These are phyloP conservation scores for Sequoia sempervirens DNA, from an alignment of 75 land plant species.

Conservation along the genomic window DNA sequence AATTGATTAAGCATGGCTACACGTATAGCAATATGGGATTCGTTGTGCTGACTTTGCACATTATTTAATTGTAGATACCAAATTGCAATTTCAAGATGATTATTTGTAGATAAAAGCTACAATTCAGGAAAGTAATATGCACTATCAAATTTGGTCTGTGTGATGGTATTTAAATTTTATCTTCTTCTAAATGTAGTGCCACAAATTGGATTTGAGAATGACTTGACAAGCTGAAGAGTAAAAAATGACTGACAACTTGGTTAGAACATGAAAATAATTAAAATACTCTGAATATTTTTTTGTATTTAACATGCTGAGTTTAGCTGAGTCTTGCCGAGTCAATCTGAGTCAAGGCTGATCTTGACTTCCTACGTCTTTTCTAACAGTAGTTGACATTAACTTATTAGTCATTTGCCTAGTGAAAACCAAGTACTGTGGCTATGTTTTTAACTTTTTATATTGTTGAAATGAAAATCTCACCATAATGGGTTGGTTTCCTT, in stretches of 20 bases:
- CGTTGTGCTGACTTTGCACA: neutral
- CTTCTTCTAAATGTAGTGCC: neutral
- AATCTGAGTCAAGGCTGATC: neutral
- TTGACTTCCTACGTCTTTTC: neutral
- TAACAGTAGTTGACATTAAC: neutral
- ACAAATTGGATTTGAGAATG: neutral
- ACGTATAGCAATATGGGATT: neutral
- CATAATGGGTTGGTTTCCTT: neutral
- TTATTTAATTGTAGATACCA: neutral
- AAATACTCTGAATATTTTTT: neutral
- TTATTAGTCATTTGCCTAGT: neutral
- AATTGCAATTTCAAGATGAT: neutral
- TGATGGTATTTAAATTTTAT: neutral
- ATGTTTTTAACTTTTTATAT: neutral
- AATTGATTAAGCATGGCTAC: neutral
- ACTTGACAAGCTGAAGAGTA: neutral
- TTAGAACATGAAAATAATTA: neutral
- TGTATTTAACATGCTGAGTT: neutral
- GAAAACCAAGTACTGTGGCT: neutral
- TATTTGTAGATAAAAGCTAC: too few species aligned
- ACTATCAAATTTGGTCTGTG: neutral
- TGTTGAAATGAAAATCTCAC: neutral
- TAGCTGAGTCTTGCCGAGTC: neutral
- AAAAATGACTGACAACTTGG: neutral
- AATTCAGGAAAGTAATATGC: neutral